Percentiles rank a stretch among this genome's conserved stretches.
Evolutionary conservation across 2,329 filamentous ascomycete genomes (phyloP).

Genomic region (Talaromyces amestolkiae): DNA sequence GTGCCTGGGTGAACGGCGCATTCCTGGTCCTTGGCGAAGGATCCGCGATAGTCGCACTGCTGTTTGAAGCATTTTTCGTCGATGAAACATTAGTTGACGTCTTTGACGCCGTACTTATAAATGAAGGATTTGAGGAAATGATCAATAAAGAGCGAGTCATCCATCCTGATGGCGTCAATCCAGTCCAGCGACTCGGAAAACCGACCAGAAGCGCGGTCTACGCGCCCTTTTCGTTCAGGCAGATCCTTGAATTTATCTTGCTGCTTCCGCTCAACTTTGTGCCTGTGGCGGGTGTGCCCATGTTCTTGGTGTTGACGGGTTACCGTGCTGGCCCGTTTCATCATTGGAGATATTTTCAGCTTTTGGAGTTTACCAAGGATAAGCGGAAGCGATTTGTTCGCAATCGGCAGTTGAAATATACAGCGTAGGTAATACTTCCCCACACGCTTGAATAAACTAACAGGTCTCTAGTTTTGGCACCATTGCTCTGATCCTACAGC

Average conservation of each 20-base stretch:
- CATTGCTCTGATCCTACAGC: slow-evolving; percentile 75
- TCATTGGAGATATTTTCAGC: slow-evolving; percentile 85
- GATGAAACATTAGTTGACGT: slow-evolving; percentile 76
- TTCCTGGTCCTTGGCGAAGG: slow-evolving; percentile 75
- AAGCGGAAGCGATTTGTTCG: slow-evolving; percentile 69
- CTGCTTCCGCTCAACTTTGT: slow-evolving; percentile 83
- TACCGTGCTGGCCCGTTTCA: slow-evolving; percentile 83
- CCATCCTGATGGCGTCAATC: slow-evolving; percentile 65
- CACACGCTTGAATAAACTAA: not conserved
- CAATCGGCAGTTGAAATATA: slow-evolving; percentile 73
- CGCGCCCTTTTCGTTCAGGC: slow-evolving; percentile 84
- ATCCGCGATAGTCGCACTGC: slow-evolving; percentile 58
- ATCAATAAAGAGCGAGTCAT: slow-evolving; percentile 65
- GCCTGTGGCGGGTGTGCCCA: slow-evolving; percentile 74
- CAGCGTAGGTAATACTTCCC: slow-evolving; percentile 57
- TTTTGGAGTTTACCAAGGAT: slow-evolving; percentile 71
- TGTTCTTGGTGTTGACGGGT: slow-evolving; percentile 86
- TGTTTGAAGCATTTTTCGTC: slow-evolving; percentile 80
- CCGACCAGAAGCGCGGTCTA: slow-evolving; percentile 75
- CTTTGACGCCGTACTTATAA: slow-evolving; percentile 82
- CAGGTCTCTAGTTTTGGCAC: slow-evolving; percentile 66
- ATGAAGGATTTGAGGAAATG: slow-evolving; percentile 67
- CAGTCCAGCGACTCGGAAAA: slow-evolving; percentile 78
- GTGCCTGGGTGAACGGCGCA: slow-evolving; percentile 85
- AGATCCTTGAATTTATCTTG: slow-evolving; percentile 79